phyloP scores from a whole-genome alignment of 2,329 filamentous ascomycete species.

The Calonectria hawksworthii region DNA sequence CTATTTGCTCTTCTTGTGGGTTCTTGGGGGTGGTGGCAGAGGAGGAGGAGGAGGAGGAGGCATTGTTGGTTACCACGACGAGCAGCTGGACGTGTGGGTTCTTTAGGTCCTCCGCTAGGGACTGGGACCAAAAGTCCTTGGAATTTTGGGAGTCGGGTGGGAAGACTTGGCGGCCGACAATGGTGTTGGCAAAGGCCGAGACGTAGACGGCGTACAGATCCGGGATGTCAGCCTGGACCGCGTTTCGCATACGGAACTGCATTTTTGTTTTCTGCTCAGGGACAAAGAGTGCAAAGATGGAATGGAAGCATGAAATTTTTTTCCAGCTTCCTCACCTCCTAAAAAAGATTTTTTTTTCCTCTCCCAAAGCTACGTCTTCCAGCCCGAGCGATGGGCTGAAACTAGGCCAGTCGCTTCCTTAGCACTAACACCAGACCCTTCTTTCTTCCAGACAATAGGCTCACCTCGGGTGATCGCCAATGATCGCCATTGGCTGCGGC shows the following conservation, averaged over 20 bases:
- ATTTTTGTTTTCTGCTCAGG: conserved; percentile 28
- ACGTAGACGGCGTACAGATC: conserved; percentile 59
- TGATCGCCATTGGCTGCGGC: background rate
- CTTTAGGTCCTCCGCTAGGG: conserved; percentile 54
- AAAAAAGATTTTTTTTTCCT: background rate
- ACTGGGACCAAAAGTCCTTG: conserved; percentile 52
- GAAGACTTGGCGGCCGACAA: conserved; percentile 56
- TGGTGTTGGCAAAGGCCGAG: conserved; percentile 57
- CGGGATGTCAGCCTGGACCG: conserved; percentile 56
- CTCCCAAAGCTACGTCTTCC: background rate
- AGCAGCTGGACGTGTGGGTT: conserved; percentile 56
- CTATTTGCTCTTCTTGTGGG: conserved; percentile 41
- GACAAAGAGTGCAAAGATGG: background rate
- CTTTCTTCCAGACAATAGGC: conserved; percentile 10
- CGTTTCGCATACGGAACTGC: conserved; percentile 53
- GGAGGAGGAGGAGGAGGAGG: conserved; percentile 37
- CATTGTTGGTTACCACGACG: conserved; percentile 55
- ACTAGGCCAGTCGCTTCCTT: conserved; percentile 13
- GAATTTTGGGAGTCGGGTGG: conserved; percentile 44
- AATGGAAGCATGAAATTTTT: background rate
- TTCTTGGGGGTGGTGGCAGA: conserved; percentile 28
- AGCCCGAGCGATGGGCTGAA: background rate
- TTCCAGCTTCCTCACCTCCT: background rate
- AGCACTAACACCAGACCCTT: conserved; percentile 3
- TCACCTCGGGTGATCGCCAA: background rate